A percentile compares a stretch with the other conserved stretches of the same genome.
Conservation (phyloP, 371 early-diverging fungal species). For the Apophysomyces elegans region DNA sequence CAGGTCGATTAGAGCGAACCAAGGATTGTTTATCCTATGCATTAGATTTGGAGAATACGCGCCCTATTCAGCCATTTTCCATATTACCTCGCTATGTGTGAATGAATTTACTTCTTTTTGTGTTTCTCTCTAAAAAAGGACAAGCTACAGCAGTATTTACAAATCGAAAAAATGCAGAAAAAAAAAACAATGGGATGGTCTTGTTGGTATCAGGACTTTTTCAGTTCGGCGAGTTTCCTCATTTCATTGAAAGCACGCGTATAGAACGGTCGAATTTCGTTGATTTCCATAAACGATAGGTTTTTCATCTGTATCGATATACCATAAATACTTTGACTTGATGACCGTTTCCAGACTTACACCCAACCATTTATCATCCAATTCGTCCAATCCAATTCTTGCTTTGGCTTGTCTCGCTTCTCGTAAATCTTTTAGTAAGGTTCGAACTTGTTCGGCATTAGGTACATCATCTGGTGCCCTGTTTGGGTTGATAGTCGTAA, state of each 20-base stretch:
- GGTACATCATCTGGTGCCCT: slow-evolving; percentile 86
- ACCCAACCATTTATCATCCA: slow-evolving; percentile 73
- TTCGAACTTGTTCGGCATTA: slow-evolving; percentile 69
- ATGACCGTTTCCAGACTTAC: slow-evolving; percentile 29
- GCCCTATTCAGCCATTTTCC: slow-evolving; percentile 66
- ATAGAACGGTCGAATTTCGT: slow-evolving; percentile 89
- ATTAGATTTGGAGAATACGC: slow-evolving; percentile 67
- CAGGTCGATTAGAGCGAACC: slow-evolving; percentile 58
- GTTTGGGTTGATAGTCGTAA: not conserved
- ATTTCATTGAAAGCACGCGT: slow-evolving; percentile 75
- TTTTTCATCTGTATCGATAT: slow-evolving; percentile 69
- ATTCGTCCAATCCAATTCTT: slow-evolving; percentile 65
- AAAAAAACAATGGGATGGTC: not conserved
- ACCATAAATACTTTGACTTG: not conserved
- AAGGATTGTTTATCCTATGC: slow-evolving; percentile 75
- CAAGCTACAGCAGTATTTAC: not conserved
- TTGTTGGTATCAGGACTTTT: slow-evolving; percentile 4
- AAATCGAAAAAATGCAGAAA: not conserved
- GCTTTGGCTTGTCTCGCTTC: slow-evolving; percentile 87
- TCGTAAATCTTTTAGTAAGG: slow-evolving; percentile 80
- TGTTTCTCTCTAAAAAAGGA: not conserved
- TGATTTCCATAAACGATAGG: slow-evolving; percentile 84
- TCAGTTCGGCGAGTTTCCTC: slow-evolving; percentile 39
- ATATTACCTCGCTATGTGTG: slow-evolving; percentile 48
- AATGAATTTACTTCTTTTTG: not conserved